These are phyloP conservation scores for Leptosphaerulina australis DNA, from an alignment of 2,329 filamentous ascomycete species.

Conservation along the genomic window DNA sequence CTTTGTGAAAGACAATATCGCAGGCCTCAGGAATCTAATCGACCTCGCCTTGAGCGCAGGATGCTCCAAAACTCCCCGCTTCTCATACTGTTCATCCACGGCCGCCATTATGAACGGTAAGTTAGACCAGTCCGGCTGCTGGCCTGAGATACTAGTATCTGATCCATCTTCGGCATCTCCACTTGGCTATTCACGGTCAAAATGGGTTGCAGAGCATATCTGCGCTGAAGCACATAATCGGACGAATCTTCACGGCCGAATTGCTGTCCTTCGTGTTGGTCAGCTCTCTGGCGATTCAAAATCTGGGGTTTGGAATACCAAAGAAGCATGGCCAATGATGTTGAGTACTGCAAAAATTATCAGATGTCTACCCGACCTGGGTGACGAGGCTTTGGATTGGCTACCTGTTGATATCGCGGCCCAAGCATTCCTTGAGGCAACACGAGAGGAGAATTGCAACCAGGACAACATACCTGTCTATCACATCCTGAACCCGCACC, in stretches of 20 bases:
- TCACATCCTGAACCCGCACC: slow-evolving; percentile 58
- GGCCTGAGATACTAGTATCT: slow-evolving; percentile 52
- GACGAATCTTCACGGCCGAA: slow-evolving; percentile 37
- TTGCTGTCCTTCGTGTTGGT: slow-evolving; percentile 47
- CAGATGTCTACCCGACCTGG: slow-evolving; percentile 39
- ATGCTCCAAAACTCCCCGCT: slow-evolving; percentile 40
- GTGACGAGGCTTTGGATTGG: slow-evolving; percentile 40
- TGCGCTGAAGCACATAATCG: slow-evolving; percentile 50
- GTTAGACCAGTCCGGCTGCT: slow-evolving; percentile 17
- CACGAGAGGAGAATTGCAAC: slow-evolving; percentile 17
- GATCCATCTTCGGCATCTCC: slow-evolving; percentile 54
- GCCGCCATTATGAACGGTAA: slow-evolving; percentile 51
- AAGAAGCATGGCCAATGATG: slow-evolving; percentile 47
- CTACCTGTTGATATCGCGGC: slow-evolving; percentile 44
- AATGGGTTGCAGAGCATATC: slow-evolving; percentile 64
- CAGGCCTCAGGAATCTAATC: slow-evolving; percentile 58
- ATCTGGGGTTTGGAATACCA: slow-evolving; percentile 40
- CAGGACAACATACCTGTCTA: slow-evolving; percentile 45
- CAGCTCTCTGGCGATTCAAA: slow-evolving; percentile 49
- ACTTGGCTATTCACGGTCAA: slow-evolving; percentile 62
- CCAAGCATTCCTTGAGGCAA: slow-evolving; percentile 58
- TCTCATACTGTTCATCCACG: slow-evolving; percentile 61
- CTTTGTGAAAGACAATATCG: slow-evolving; percentile 62
- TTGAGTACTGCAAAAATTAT: slow-evolving; percentile 39
- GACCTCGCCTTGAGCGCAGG: slow-evolving; percentile 50